A percentile compares a stretch with the other conserved stretches of the same genome.
Conservation (phyloP, 345 rosid species). For the Anacardium occidentale region DNA sequence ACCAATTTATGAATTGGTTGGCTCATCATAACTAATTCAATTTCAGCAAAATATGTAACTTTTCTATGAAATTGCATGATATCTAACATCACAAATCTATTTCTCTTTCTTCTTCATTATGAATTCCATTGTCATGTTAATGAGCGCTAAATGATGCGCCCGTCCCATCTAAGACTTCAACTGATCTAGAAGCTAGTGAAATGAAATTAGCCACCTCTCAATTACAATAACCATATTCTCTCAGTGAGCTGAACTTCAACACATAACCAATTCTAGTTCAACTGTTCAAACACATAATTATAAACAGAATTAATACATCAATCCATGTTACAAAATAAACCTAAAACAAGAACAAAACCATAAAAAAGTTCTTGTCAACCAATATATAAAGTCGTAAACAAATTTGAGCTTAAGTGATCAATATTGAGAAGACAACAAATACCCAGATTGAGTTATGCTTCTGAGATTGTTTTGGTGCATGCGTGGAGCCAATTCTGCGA, state of each 20-base stretch:
- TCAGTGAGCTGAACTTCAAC: constrained; percentile 1
- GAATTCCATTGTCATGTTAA: not conserved
- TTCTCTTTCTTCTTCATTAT: not conserved
- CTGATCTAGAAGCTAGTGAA: not conserved
- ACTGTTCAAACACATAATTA: no score
- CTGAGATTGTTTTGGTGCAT: constrained; percentile 12
- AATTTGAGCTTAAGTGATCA: not conserved
- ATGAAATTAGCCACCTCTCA: not conserved
- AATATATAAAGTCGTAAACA: not conserved
- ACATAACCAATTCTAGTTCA: not conserved
- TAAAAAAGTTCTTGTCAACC: not conserved
- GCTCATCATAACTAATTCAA: not conserved
- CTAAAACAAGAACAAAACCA: no score
- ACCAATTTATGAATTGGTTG: not conserved
- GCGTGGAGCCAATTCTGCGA: constrained; percentile 25
- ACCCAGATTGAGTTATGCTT: constrained; percentile 44
- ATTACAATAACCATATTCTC: not conserved
- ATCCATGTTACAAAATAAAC: no score
- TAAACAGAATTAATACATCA: no score
- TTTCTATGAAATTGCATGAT: not conserved
- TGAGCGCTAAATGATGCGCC: no score
- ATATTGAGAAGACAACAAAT: constrained; percentile 25
- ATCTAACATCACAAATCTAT: not conserved
- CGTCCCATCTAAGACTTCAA: no score
- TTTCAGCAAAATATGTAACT: not conserved